Evolutionary conservation across 2,329 filamentous ascomycete genomes (phyloP), one percentile per base, ranked within the genome.

Genomic region (Penicillium sp.): DNA sequence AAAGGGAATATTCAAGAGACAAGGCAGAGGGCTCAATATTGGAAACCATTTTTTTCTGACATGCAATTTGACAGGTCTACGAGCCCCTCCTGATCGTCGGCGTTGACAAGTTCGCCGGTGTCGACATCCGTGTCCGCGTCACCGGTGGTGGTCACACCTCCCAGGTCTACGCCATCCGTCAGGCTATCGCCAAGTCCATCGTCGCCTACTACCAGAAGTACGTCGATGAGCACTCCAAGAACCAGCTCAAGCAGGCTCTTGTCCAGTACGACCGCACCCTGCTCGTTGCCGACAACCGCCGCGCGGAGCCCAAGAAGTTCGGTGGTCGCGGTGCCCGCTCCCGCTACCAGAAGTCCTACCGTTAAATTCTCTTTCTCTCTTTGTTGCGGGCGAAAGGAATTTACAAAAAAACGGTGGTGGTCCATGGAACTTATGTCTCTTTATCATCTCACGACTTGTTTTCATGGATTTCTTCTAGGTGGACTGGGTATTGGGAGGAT

Each of bases 141-240:
- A 84, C 86, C 72, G 94, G 94, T 77, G 94, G 94, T 89, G 94
- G 92, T 82, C 92, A 97, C 85, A 92, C 89, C 65, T 95, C 90
- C 57, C 92, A 96, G 80, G 85, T 96, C 80, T 96, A 97, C 81
- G 94, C 94, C 76, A 90, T 97, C 84, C 91, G 94, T 71, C 94
- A 99, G 83, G 92, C 94, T 72, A 97, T 99, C 75, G 87, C 92
- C 82, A 99, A 97, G 87, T 88, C 88, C 72, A 90, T 95, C 76
- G 87, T 95, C 74, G 88, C 91, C 79, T 96, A 96, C 88, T 97
- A 96, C 89, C 92, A 96, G 83, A 96, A 99, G 86, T 99, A 87
- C 82, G 90, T 97, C 80, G 94, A 99, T 76, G 94, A 99, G 89
- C 92, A 97, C 89, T 90, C 89, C 83, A 99, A 99, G 89, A 96